Base-by-base conservation (phyloP, 140 eudicot genomes). In the Anethum foeniculum region DNA sequence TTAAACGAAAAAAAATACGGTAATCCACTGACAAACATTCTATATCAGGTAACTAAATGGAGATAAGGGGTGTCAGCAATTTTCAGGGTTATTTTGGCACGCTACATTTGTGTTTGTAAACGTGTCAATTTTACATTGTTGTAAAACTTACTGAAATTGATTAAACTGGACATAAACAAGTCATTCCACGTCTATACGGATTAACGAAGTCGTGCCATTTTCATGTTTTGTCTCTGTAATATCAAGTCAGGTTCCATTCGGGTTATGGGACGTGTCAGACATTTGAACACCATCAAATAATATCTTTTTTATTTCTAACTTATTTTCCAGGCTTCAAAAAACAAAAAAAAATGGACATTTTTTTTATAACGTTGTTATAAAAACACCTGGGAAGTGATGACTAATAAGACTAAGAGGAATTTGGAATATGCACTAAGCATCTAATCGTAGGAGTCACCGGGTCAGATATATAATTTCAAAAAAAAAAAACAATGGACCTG, bases 401-500 rank as follows among this genome's bases (percentile, higher is more conserved):
- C 74, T 68, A 68, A 14, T 15, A 68, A 15, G 44, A 41, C 4
- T 71, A 23, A 21, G 58, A 44, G 6, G 23, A 74, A 41, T 74
- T 13, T 74, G 39, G 4, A 19, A 38, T 46, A 46, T 43, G 34
- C 28, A 12, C 77, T 30, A 46, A 32, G 47, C 21, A 48, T 49
- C 38, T n/a, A 82, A 38, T 47, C n/a, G 43, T 39, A 7, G 49
- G 78, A 71, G 65, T 77, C 38, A 34, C 38, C 38, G 38, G 38
- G 38, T 34, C 80, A 52, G 80, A 41, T n/a, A 69, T 16, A 54
- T 49, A 52, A 11, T 7, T n/a, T 9, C 1, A 51, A 67, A 25
- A 2, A 47, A 47, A 47, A 46, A 41, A 39, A 34, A 4, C 79
- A 34, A 74, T 67, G 69, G 80, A 94, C 99, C 99, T 95, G 99